These are phyloP conservation scores for Globisporangium orthogonon DNA, from an alignment of 352 stramenopile species.

Conservation along the genomic window DNA sequence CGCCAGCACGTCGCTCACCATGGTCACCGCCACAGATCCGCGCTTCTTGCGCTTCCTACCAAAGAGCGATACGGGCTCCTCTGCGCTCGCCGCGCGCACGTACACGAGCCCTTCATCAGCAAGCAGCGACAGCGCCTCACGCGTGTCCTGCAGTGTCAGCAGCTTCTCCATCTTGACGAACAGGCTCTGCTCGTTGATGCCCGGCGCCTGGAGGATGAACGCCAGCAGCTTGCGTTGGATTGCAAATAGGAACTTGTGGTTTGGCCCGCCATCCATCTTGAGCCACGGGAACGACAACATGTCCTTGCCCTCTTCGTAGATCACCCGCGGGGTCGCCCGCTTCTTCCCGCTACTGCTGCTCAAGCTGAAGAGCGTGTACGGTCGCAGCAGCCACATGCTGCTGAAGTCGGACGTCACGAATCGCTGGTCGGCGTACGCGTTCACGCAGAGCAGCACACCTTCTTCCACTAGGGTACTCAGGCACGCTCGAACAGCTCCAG, in stretches of 20 bases:
- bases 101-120: constrained; percentile 74
- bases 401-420: constrained; percentile 60
- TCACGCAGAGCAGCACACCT: constrained; percentile 52
- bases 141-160: constrained; percentile 64
- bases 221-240: constrained; percentile 72
- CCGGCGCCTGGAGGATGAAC: constrained; percentile 43
- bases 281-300: constrained; percentile 74
- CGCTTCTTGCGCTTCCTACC: constrained; percentile 1
- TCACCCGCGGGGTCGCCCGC: constrained; percentile 21
- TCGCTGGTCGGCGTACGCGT: constrained; percentile 63
- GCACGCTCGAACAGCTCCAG: constrained; percentile 17
- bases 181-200: constrained; percentile 53
- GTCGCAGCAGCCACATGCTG: constrained; percentile 60
- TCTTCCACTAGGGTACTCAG: constrained; percentile 47
- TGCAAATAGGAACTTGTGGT: constrained; percentile 68
- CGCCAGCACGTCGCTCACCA: constrained; percentile 32
- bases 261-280: constrained; percentile 74
- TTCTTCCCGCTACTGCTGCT: constrained; percentile 1
- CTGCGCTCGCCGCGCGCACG: constrained; percentile 24
- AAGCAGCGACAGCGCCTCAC: constrained; percentile 59
- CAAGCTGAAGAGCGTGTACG: constrained; percentile 46
- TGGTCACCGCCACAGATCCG: constrained; percentile 25
- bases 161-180: constrained; percentile 50
- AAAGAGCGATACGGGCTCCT: constrained; percentile 22
- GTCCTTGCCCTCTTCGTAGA: constrained; percentile 76